Conservation (phyloP, 2,329 filamentous ascomycete species). For the Pseudovirgaria hyperparasitica region DNA sequence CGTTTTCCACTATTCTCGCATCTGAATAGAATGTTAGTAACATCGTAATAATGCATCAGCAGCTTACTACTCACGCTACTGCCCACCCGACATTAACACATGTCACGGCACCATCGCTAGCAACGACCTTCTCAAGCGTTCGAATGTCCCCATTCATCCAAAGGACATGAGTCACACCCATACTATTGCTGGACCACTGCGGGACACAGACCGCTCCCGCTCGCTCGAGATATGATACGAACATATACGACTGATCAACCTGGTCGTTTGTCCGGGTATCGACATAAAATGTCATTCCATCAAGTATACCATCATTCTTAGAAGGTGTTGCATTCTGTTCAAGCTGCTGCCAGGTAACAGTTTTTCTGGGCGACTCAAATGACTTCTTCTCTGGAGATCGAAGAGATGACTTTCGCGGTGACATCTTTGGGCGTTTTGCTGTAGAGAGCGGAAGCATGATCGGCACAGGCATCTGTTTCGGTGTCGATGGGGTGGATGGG, state of each 20-base stretch:
- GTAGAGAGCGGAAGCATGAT: background rate
- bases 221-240: slow-evolving; percentile 62
- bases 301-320: slow-evolving; percentile 14
- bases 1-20: slow-evolving; percentile 21
- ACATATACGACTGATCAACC: slow-evolving; percentile 46
- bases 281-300: slow-evolving; percentile 64
- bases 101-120: slow-evolving; percentile 60
- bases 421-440: too few relatives aligned
- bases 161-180: slow-evolving; percentile 73
- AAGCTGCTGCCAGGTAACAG: slow-evolving; percentile 15
- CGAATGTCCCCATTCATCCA: slow-evolving; percentile 77
- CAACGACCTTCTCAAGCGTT: slow-evolving; percentile 68
- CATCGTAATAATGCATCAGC: background rate
- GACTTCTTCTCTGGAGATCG: slow-evolving; percentile 21
- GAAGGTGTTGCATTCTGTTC: slow-evolving; percentile 12
- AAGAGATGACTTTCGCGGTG: slow-evolving; percentile 15
- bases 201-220: slow-evolving; percentile 75
- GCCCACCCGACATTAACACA: slow-evolving; percentile 86
- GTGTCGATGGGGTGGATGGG: background rate
- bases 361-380: slow-evolving; percentile 23
- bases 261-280: slow-evolving; percentile 77
- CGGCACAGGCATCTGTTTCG: too few relatives aligned
- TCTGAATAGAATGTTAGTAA: slow-evolving; percentile 4
- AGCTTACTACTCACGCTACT: slow-evolving; percentile 54
- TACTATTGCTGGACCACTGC: slow-evolving; percentile 61